A percentile compares a stretch with the other conserved stretches of the same genome.
phyloP scores from a whole-genome alignment of 1,284 basidiomycete genomes.

The Sporisorium graminicola region DNA sequence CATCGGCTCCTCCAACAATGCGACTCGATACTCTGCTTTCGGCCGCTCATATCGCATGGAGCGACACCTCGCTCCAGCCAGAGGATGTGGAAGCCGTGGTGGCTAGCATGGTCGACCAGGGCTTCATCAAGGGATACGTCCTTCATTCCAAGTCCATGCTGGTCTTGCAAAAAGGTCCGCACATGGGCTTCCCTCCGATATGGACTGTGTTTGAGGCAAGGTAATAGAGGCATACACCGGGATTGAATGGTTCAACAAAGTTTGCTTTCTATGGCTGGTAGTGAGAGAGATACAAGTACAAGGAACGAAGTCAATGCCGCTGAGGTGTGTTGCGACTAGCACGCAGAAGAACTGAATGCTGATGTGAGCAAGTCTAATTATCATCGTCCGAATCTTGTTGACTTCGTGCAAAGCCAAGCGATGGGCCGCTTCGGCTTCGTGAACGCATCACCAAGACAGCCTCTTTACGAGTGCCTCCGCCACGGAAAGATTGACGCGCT shows the following conservation, averaged over 20 bases:
- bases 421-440: slow-evolving; percentile 39
- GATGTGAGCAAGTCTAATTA: slow-evolving; percentile 1
- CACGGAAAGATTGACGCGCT: slow-evolving; percentile 40
- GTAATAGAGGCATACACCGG: neutral
- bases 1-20: slow-evolving; percentile 67
- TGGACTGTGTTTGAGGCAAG: slow-evolving; percentile 45
- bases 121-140: slow-evolving; percentile 71
- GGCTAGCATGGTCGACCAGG: slow-evolving; percentile 70
- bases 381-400: slow-evolving; percentile 38
- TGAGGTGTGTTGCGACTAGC: neutral
- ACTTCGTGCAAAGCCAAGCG: slow-evolving; percentile 46
- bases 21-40: slow-evolving; percentile 59
- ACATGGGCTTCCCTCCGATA: slow-evolving; percentile 69
- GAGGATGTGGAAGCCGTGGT: slow-evolving; percentile 71
- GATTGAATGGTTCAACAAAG: neutral
- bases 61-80: slow-evolving; percentile 60
- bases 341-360: neutral
- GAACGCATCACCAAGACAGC: slow-evolving; percentile 42
- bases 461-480: slow-evolving; percentile 39
- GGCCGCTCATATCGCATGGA: slow-evolving; percentile 68
- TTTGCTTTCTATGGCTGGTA: slow-evolving; percentile 1
- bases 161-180: slow-evolving; percentile 69
- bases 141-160: slow-evolving; percentile 69
- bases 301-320: neutral
- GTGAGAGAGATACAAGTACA: slow-evolving; percentile 30